These are phyloP conservation scores for Penicillium tannophilum DNA, from an alignment of 495 filamentous ascomycete species.

Conservation along the genomic window DNA sequence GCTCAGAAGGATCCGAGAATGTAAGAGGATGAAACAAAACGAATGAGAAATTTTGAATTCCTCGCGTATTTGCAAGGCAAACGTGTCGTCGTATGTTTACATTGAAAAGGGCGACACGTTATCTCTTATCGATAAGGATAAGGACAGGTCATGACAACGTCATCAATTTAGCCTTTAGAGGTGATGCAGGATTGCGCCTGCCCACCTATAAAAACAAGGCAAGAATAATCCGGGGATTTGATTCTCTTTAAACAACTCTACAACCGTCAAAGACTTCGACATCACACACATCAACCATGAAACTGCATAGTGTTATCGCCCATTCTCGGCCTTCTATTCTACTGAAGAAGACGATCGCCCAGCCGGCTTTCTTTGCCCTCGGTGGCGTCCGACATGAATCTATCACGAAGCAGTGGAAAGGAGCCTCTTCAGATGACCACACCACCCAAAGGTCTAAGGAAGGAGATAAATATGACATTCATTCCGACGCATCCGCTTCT, in stretches of 20 bases:
- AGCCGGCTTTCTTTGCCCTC: conserved; percentile 7
- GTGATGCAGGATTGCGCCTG: neutral
- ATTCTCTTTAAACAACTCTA: too few species aligned
- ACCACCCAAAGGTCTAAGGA: conserved; percentile 2
- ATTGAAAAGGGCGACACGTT: neutral
- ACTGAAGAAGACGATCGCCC: neutral
- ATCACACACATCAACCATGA: neutral
- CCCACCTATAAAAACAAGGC: neutral
- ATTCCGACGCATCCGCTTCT: neutral
- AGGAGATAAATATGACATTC: conserved; percentile 2
- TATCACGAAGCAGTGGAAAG: conserved; percentile 38
- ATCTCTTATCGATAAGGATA: neutral
- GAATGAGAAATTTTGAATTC: neutral
- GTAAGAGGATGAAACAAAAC: neutral
- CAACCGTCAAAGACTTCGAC: neutral
- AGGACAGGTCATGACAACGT: neutral
- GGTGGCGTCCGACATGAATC: conserved; percentile 20
- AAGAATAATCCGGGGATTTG: neutral
- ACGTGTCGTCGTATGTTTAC: neutral
- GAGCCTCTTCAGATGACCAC: conserved; percentile 23
- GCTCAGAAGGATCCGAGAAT: neutral
- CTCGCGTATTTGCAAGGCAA: neutral
- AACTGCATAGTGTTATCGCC: neutral
- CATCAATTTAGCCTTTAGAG: neutral
- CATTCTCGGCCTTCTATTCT: neutral